Evolutionary conservation across 768 basidiomycete genomes (phyloP).

Genomic region (Lactarius psammicola): DNA sequence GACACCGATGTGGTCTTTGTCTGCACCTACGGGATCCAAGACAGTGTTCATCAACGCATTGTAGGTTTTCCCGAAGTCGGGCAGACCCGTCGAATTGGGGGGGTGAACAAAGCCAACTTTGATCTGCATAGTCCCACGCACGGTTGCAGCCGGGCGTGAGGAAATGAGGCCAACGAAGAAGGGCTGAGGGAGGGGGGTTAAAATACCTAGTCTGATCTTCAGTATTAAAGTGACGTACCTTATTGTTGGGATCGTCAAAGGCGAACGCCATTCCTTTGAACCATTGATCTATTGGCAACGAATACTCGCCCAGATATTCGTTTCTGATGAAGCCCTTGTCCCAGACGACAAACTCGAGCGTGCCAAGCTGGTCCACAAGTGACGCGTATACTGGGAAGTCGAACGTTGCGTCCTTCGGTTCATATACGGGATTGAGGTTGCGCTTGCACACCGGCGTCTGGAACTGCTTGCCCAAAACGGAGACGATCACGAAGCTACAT

Average conservation of each 20-base stretch:
- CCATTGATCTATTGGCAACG: slow-evolving; percentile 81
- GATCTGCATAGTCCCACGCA: slow-evolving; percentile 54
- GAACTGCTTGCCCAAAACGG: no score
- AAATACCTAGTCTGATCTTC: slow-evolving; percentile 29
- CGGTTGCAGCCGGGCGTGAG: slow-evolving; percentile 36
- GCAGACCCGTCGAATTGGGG: slow-evolving; percentile 40
- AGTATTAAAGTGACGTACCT: slow-evolving; percentile 44
- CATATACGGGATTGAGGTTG: no score
- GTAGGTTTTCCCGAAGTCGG: slow-evolving; percentile 60
- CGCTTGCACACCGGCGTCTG: no score
- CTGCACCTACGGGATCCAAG: slow-evolving; percentile 61
- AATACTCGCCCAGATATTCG: slow-evolving; percentile 90
- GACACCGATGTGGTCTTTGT: slow-evolving; percentile 86
- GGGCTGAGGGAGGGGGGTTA: no score
- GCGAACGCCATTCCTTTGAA: slow-evolving; percentile 53
- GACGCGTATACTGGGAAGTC: no score
- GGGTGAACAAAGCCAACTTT: slow-evolving; percentile 58
- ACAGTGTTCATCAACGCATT: slow-evolving; percentile 62
- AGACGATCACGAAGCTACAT: no score
- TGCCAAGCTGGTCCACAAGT: no score
- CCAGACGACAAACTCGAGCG: slow-evolving; percentile 45
- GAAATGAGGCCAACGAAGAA: no score
- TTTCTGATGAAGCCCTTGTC: slow-evolving; percentile 87
- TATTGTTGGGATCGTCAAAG: slow-evolving; percentile 65
- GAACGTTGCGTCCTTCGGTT: no score